Evolutionary conservation across 495 filamentous ascomycete species (phyloP).

Genomic region (Tricharina praecox): DNA sequence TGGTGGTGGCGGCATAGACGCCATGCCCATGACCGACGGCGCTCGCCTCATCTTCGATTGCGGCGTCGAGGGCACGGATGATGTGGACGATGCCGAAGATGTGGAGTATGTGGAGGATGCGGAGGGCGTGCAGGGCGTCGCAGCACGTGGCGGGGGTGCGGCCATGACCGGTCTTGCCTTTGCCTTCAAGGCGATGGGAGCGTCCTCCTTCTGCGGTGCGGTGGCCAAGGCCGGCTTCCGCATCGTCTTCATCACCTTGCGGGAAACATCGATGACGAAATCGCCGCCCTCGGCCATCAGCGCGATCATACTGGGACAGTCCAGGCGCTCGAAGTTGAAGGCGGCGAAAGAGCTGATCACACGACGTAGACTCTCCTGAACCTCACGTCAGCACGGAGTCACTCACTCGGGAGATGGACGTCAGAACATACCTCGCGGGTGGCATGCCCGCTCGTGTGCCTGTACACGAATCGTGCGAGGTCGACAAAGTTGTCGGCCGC

Average conservation of each 20-base stretch:
- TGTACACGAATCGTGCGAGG: slow-evolving; percentile 4
- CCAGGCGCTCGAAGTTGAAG: slow-evolving; percentile 5
- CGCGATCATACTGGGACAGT: slow-evolving; percentile 4
- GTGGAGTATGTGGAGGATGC: too few species aligned
- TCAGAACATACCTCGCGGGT: not conserved
- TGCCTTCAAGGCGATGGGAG: too few species aligned
- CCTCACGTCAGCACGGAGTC: not conserved
- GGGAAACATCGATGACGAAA: slow-evolving; percentile 2
- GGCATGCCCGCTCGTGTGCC: not conserved
- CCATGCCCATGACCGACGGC: not conserved
- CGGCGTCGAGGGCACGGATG: too few species aligned
- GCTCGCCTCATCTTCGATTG: too few species aligned
- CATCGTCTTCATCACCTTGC: slow-evolving; percentile 2
- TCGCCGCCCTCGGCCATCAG: slow-evolving; percentile 4
- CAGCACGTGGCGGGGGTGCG: too few species aligned
- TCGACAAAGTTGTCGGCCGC: slow-evolving; percentile 4
- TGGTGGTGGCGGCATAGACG: not conserved
- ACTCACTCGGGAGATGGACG: too few species aligned
- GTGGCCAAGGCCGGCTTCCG: not conserved
- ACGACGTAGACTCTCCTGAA: not conserved
- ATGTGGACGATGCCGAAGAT: too few species aligned
- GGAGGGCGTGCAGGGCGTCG: too few species aligned
- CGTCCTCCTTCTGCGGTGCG: too few species aligned
- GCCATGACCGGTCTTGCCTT: too few species aligned
- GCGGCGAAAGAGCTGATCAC: slow-evolving; percentile 3